Evolutionary conservation across 2,329 filamentous ascomycete species (phyloP).

Genomic region (Alternaria novae-zelandiae): DNA sequence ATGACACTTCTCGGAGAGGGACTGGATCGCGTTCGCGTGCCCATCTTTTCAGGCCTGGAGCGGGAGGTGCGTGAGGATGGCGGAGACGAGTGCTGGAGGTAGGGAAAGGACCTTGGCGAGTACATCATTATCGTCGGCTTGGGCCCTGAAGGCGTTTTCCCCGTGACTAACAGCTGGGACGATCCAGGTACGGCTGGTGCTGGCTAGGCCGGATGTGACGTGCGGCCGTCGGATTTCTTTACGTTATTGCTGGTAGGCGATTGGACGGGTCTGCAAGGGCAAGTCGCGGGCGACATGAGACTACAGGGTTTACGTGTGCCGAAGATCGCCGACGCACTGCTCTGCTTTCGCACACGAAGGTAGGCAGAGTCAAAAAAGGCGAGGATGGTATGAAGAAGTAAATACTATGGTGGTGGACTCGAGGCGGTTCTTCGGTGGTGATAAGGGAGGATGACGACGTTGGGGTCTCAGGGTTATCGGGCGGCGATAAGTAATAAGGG

Average conservation of each 20-base stretch:
- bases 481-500: conserved; percentile 21
- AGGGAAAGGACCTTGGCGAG: conserved; percentile 55
- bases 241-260: conserved; percentile 46
- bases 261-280: conserved; percentile 38
- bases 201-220: conserved; percentile 36
- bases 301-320: conserved; percentile 31
- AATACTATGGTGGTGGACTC: conserved; percentile 1
- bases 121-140: conserved; percentile 47
- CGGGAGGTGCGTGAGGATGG: conserved; percentile 38
- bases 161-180: conserved; percentile 32
- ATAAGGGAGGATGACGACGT: conserved; percentile 6
- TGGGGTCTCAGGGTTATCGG: conserved; percentile 21
- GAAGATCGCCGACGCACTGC: conserved; percentile 12
- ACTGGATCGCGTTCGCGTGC: conserved; percentile 30
- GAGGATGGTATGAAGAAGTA: background rate
- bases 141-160: conserved; percentile 30
- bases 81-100: conserved; percentile 41
- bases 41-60: conserved; percentile 38
- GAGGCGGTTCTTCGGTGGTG: conserved; percentile 1
- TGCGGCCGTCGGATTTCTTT: conserved; percentile 36
- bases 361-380: background rate
- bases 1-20: conserved; percentile 22
- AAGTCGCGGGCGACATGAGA: conserved; percentile 32
- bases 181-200: conserved; percentile 20
- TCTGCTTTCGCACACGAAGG: background rate